Conservation (phyloP, 2,329 filamentous ascomycete species). For the Huntiella abstrusa region DNA sequence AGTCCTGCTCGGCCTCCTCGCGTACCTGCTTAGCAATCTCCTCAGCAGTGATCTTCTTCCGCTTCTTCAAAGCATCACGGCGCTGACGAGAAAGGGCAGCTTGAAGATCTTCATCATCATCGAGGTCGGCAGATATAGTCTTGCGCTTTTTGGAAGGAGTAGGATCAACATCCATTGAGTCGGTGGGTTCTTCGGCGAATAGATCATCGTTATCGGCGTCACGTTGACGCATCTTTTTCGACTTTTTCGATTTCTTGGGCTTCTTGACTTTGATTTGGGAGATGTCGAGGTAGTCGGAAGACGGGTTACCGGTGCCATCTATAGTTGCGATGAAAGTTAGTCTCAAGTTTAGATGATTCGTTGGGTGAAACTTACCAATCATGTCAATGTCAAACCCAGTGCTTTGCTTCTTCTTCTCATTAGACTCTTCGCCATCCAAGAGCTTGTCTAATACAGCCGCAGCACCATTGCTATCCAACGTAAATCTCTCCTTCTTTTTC, state of each 20-base stretch:
- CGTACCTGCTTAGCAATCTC: constrained; percentile 71
- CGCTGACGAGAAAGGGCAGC: constrained; percentile 69
- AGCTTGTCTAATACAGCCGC: constrained; percentile 43
- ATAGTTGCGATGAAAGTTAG: not conserved
- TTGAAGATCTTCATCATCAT: constrained; percentile 87
- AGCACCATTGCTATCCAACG: constrained; percentile 59
- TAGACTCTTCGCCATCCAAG: constrained; percentile 26
- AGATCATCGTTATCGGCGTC: constrained; percentile 44
- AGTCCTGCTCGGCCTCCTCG: constrained; percentile 33
- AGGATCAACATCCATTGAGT: constrained; percentile 58
- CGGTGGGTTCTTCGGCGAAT: constrained; percentile 20
- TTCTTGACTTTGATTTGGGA: constrained; percentile 87
- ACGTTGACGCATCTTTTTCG: constrained; percentile 54
- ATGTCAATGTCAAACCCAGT: constrained; percentile 69
- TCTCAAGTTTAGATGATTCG: not conserved
- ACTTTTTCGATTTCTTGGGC: constrained; percentile 82
- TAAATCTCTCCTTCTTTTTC: constrained; percentile 78
- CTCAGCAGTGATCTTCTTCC: constrained; percentile 70
- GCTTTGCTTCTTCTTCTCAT: constrained; percentile 32
- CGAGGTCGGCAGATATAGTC: constrained; percentile 48
- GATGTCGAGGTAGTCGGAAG: constrained; percentile 77
- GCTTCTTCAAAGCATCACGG: constrained; percentile 70
- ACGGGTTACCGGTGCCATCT: constrained; percentile 16
- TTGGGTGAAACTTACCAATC: constrained; percentile 26
- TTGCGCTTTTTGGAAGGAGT: constrained; percentile 39